Evolutionary conservation across 2,329 filamentous ascomycete species (phyloP).

Genomic region (Dryadomyces quercivorus): DNA sequence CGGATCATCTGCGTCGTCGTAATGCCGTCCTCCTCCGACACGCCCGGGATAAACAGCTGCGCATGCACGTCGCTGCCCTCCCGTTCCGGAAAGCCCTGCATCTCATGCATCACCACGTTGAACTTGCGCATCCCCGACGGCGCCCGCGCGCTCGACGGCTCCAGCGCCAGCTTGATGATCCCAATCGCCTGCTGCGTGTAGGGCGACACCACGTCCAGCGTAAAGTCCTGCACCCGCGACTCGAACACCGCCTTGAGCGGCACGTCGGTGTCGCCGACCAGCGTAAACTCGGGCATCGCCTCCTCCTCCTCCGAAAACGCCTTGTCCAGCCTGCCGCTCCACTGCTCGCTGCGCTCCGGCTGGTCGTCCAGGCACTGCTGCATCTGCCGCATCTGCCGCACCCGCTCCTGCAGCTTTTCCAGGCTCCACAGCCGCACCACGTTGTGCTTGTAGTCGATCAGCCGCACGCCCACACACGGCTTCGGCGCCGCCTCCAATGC

Average conservation of each 20-base stretch:
- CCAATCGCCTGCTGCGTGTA: slow-evolving; percentile 86
- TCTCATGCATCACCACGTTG: slow-evolving; percentile 96
- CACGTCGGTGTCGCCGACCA: slow-evolving; percentile 87
- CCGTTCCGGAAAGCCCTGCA: slow-evolving; percentile 86
- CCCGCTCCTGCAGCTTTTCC: slow-evolving; percentile 77
- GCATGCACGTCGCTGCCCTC: slow-evolving; percentile 94
- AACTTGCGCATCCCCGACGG: slow-evolving; percentile 92
- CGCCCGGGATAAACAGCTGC: slow-evolving; percentile 86
- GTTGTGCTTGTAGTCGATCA: slow-evolving; percentile 78
- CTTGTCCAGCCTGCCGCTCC: slow-evolving; percentile 43
- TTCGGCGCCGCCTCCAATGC: slow-evolving; percentile 72
- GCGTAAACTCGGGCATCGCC: slow-evolving; percentile 83
- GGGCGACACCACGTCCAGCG: slow-evolving; percentile 79
- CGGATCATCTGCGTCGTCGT: slow-evolving; percentile 92
- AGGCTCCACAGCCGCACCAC: slow-evolving; percentile 91
- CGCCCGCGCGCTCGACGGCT: slow-evolving; percentile 85
- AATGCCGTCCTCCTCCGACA: slow-evolving; percentile 80
- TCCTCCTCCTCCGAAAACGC: slow-evolving; percentile 74
- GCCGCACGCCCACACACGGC: slow-evolving; percentile 80
- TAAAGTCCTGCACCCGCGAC: slow-evolving; percentile 86
- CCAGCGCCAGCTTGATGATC: slow-evolving; percentile 79
- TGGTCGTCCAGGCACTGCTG: slow-evolving; percentile 94
- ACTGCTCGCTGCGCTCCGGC: slow-evolving; percentile 86
- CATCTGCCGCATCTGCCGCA: slow-evolving; percentile 90
- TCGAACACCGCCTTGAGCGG: slow-evolving; percentile 89